Evolutionary conservation across 176 grass and related monocot genomes (phyloP).

Genomic region (Carex kokanica): DNA sequence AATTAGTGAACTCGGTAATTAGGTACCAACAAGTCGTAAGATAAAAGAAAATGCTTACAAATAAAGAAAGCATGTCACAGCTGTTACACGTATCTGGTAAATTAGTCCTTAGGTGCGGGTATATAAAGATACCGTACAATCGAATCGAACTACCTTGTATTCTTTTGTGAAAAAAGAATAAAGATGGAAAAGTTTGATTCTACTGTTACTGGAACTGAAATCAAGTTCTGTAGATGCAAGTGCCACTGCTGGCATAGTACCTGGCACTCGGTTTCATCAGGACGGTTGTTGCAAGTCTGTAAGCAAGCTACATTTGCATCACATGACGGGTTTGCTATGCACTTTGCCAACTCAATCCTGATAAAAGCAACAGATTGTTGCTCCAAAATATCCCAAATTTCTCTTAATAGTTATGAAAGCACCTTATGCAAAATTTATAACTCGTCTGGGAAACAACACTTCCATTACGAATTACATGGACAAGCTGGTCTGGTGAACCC

Average conservation of each 20-base stretch:
- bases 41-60: neutral
- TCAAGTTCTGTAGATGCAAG: slow-evolving; percentile 13
- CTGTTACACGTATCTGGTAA: neutral
- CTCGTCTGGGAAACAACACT: too few relatives aligned
- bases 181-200: neutral
- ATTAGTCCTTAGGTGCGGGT: neutral
- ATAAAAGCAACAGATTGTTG: slow-evolving; percentile 5
- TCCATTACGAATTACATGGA: neutral
- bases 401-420: neutral
- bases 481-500: neutral
- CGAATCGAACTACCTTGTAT: neutral
- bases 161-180: neutral
- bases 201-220: neutral
- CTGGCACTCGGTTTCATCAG: slow-evolving; percentile 97
- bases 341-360: slow-evolving; percentile 90
- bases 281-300: slow-evolving; percentile 86
- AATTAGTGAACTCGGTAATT: neutral
- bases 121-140: neutral
- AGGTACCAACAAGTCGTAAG: neutral
- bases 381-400: neutral
- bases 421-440: neutral
- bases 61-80: neutral
- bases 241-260: slow-evolving; percentile 23
- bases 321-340: slow-evolving; percentile 90
- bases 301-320: slow-evolving; percentile 95